Conservation (phyloP, 192 early-diverging fungal species). For the Entomortierella parvispora region DNA sequence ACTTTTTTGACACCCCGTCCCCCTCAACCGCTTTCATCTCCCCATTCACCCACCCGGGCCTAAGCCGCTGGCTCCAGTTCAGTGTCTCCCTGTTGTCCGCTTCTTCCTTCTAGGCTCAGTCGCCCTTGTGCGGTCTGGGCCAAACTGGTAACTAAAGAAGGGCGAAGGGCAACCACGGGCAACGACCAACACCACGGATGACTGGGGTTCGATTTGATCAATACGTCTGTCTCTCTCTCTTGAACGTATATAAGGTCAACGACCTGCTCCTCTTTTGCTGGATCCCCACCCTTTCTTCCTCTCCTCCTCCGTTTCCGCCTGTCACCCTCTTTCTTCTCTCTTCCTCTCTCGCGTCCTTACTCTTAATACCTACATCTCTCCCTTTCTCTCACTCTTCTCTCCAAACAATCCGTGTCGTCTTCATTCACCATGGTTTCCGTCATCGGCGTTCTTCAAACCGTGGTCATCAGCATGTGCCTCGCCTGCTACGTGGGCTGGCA, state of each 20-base stretch:
- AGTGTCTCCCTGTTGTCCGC: too few relatives aligned
- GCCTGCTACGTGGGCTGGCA: constrained; percentile 14
- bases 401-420: not conserved
- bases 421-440: constrained; percentile 15
- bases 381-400: too few relatives aligned
- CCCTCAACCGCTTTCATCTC: too few relatives aligned
- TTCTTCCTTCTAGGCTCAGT: too few relatives aligned
- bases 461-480: constrained; percentile 22
- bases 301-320: not conserved
- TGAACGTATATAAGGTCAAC: not conserved
- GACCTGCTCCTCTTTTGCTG: not conserved
- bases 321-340: not conserved
- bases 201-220: too few relatives aligned
- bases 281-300: not conserved
- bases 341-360: not conserved
- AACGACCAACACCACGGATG: too few relatives aligned
- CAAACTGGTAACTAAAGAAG: too few relatives aligned
- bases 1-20: too few relatives aligned
- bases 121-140: too few relatives aligned
- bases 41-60: too few relatives aligned
- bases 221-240: not conserved
- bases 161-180: too few relatives aligned
- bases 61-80: too few relatives aligned
- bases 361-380: not conserved
- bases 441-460: not conserved